Base-by-base conservation (phyloP, 192 early-diverging fungal species). In the Podila epicladia region DNA sequence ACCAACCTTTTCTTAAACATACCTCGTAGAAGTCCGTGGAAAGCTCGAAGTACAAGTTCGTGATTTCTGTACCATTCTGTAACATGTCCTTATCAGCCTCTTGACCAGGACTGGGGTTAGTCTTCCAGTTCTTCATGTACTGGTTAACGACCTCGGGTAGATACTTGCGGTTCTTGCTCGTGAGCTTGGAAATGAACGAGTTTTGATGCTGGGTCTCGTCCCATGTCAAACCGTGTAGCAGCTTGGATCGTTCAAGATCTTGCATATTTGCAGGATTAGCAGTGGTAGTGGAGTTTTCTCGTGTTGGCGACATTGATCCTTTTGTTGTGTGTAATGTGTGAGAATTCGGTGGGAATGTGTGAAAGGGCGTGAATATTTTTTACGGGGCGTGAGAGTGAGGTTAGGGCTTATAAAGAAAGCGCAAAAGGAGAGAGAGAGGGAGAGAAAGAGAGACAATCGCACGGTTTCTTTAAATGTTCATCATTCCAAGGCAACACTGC, bases 11-110 rank as follows among this genome's bases (percentile, higher is more conserved):
- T 45, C 38, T 45, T 57, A 51, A 9, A 37, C 60, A 19, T 68
- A 63, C 72, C 65, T 88, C 87, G 80, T 90, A 90, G 35, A 90
- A 90, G 37, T 90, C 89, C 24, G 89, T 90, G 33, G 86, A 86
- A 76, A 88, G 82, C 75, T 88, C 88, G 65, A 87, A 90, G 80
- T 88, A 90, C 3, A 87, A 83, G 83, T 90, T 90, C 71, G 86
- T 86, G 45, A 70, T 70, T n/a, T 51, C 59, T 17, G 68, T 5
- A 31, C 68, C 68, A 2, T 70, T 70, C 28, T 49, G 29, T 8
- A 70, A 59, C 73, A 88, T 64, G 5, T 82, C 84, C 71, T 84
- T 87, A 83, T 90, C 86, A 79, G 83, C 74, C 24, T 71, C 69
- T 9, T 71, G 69, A 53, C 50, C 69, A 9, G 69, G 60, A 33